Evolutionary conservation across 192 early-diverging fungal genomes (phyloP), one percentile per base, ranked within the genome.

Genomic region (Linnemannia zychae): DNA sequence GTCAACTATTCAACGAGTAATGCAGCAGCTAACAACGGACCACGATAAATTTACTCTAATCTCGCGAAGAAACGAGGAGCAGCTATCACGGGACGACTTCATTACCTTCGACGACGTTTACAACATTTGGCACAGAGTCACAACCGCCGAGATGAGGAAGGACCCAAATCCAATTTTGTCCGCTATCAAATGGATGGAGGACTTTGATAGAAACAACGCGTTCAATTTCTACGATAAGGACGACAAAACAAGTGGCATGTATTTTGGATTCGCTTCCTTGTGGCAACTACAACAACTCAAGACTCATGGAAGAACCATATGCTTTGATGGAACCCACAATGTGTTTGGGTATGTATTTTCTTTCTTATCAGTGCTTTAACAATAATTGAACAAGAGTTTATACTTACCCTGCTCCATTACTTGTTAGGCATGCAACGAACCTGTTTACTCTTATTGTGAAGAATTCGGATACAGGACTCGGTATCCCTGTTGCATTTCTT

Each of bases 61-160:
- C n/a, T 31, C 46, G 18, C 17, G 71, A 52, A 69, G 70, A 44
- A 46, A 71, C n/a, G 70, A 70, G 9, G 18, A 40, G 67, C 57
- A 60, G 2, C n/a, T 82, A 0, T 57, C 80, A 9, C 12, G 69
- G 20, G 81, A 77, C 36, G 46, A 77, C 38, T 82, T 81, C 33
- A 33, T 81, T 44, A 78, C 80, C 7, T 82, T 72, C 49, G 81
- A 83, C 40, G 76, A 83, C 48, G 81, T 83, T 0, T 83, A 78
- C 48, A 82, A 77, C 48, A 73, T 81, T 6, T 63, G 73, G 74
- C 40, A 82, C 47, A 7, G 13, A 15, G 53, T 76, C 60, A 73
- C 46, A 4, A 53, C 50, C n/a, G 34, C n/a, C 4, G 57, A 36
- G 3, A 76, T 76, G 74, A 72, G 74, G 28, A 82, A 82, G 63